A percentile compares a stretch with the other conserved stretches of the same genome.
phyloP scores from a whole-genome alignment of 352 stramenopile genomes.

The Pythium periplocum region DNA sequence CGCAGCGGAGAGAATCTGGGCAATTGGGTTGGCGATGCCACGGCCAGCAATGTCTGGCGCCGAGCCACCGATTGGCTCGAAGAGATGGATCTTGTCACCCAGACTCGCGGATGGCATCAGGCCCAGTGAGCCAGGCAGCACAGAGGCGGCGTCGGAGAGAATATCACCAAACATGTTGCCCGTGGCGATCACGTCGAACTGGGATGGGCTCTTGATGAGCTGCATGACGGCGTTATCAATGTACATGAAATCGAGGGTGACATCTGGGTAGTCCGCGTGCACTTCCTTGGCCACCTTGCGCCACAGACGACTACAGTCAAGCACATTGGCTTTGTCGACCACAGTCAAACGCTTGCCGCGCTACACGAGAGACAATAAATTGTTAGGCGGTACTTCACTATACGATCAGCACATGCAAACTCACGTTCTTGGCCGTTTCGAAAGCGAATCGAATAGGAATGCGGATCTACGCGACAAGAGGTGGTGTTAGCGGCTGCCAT shows the following conservation, averaged over 20 bases:
- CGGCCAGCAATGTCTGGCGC: constrained; percentile 97
- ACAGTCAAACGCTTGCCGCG: constrained; percentile 93
- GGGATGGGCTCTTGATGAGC: constrained; percentile 96
- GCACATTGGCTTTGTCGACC: constrained; percentile 99
- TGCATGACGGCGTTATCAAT: constrained; percentile 99
- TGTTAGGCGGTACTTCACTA: not conserved
- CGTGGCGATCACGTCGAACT: constrained; percentile 99
- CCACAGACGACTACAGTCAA: constrained; percentile 94
- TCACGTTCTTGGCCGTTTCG: constrained; percentile 72
- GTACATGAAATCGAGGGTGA: constrained; percentile 97
- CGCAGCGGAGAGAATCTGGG: constrained; percentile 96
- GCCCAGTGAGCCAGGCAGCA: constrained; percentile 96
- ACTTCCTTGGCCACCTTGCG: constrained; percentile 90
- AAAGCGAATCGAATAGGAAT: constrained; percentile 85
- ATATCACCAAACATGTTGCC: constrained; percentile 99
- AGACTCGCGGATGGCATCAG: constrained; percentile 98
- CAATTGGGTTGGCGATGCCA: constrained; percentile 96
- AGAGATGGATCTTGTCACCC: constrained; percentile 88
- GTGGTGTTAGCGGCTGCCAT: not conserved
- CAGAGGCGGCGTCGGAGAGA: constrained; percentile 96
- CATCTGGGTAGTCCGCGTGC: constrained; percentile 88
- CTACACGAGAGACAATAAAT: constrained; percentile 42
- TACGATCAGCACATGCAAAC: constrained; percentile 10
- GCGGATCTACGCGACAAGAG: constrained; percentile 30
- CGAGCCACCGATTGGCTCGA: constrained; percentile 97